Evolutionary conservation across 1,284 basidiomycete species (phyloP).

Genomic region (Rhodotorula mucilaginosa): DNA sequence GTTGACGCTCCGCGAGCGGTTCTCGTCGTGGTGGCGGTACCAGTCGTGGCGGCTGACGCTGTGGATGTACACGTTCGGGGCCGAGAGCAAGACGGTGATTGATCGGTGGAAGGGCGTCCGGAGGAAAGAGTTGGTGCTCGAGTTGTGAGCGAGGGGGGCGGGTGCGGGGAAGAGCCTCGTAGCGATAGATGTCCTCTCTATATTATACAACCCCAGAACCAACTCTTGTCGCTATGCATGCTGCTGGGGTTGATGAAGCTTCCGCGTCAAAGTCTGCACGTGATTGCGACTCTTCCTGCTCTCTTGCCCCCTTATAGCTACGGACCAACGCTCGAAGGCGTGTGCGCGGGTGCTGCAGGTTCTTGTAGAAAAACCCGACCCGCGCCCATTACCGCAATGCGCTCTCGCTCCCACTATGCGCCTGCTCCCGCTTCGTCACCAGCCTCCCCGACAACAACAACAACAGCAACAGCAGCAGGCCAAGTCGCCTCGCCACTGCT

Average conservation of each 20-base stretch:
- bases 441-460: not conserved
- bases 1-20: slow-evolving; percentile 16
- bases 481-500: not conserved
- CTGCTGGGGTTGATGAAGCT: too few relatives aligned
- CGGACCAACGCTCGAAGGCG: too few relatives aligned
- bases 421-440: not conserved
- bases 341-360: too few relatives aligned
- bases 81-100: slow-evolving; percentile 18
- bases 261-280: too few relatives aligned
- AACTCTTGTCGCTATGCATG: too few relatives aligned
- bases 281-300: too few relatives aligned
- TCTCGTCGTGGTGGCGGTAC: slow-evolving; percentile 36
- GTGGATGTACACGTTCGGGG: slow-evolving; percentile 17
- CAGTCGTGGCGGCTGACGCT: slow-evolving; percentile 34
- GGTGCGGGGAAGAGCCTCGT: not conserved
- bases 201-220: too few relatives aligned
- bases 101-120: slow-evolving; percentile 1
- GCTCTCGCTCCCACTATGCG: not conserved
- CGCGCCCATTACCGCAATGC: not conserved
- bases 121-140: slow-evolving; percentile 8
- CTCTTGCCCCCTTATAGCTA: too few relatives aligned
- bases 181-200: too few relatives aligned
- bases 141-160: not conserved
- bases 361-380: too few relatives aligned
- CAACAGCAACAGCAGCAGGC: not conserved